These are phyloP conservation scores for Zhuliangozyma parablackwelliae DNA, from an alignment of 1,139 yeast species.

Conservation along the genomic window DNA sequence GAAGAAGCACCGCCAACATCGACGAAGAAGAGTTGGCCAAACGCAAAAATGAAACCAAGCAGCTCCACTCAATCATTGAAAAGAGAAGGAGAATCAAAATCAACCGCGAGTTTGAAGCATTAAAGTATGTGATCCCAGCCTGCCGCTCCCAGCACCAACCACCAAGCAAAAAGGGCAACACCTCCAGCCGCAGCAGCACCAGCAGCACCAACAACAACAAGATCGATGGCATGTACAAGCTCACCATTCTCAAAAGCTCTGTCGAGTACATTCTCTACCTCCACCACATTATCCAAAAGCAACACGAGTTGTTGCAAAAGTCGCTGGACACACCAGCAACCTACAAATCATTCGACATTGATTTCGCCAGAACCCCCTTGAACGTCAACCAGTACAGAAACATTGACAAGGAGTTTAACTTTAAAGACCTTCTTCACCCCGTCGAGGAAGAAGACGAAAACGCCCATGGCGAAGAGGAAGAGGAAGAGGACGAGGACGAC, in stretches of 20 bases:
- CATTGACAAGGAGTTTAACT: constrained; percentile 52
- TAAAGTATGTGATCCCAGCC: constrained; percentile 75
- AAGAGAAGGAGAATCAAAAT: constrained; percentile 74
- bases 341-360: constrained; percentile 29
- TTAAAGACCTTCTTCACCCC: constrained; percentile 27
- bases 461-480: not conserved
- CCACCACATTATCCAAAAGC: constrained; percentile 53
- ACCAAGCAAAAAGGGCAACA: constrained; percentile 6
- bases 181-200: constrained; percentile 13
- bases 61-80: constrained; percentile 75
- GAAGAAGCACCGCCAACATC: constrained; percentile 43
- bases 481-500: constrained; percentile 7
- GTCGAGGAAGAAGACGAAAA: constrained; percentile 1
- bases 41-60: constrained; percentile 53
- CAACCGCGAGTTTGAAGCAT: constrained; percentile 78
- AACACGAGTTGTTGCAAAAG: constrained; percentile 29
- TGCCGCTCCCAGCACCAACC: constrained; percentile 32
- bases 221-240: constrained; percentile 70
- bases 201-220: constrained; percentile 21
- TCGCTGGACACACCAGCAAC: not conserved
- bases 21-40: constrained; percentile 53
- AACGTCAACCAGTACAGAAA: constrained; percentile 58
- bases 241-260: constrained; percentile 74
- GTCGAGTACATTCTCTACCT: constrained; percentile 75
- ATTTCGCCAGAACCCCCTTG: constrained; percentile 49